Conservation (phyloP, 495 filamentous ascomycete genomes). For the Hypoxylon fuscum region DNA sequence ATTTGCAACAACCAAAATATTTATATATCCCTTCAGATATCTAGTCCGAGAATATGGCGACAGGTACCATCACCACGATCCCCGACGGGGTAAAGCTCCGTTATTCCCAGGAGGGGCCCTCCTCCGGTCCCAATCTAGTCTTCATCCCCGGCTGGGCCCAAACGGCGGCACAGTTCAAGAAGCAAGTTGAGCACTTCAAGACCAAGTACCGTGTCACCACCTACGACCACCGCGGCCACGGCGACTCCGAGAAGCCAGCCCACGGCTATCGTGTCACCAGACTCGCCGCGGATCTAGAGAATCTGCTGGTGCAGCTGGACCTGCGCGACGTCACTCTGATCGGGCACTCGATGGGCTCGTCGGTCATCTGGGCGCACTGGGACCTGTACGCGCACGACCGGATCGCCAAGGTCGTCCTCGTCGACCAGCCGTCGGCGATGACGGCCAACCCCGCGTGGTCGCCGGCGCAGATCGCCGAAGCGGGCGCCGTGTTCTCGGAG, state of each 20-base stretch:
- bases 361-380: conserved; percentile 35
- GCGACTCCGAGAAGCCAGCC: conserved; percentile 36
- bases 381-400: conserved; percentile 29
- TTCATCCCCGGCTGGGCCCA: conserved; percentile 38
- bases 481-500: conserved; percentile 7
- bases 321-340: conserved; percentile 19
- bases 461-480: conserved; percentile 9
- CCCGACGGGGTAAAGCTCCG: conserved; percentile 32
- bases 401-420: conserved; percentile 27
- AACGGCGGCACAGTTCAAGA: conserved; percentile 31
- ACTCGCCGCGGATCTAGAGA: conserved; percentile 29
- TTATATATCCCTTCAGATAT: background rate
- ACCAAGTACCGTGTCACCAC: conserved; percentile 28
- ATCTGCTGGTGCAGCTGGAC: conserved; percentile 25
- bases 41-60: conserved; percentile 14
- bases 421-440: conserved; percentile 28
- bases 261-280: conserved; percentile 34
- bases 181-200: conserved; percentile 33
- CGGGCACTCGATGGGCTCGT: conserved; percentile 34
- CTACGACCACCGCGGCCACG: conserved; percentile 40
- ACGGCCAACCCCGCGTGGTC: conserved; percentile 28
- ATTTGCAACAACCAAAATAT: too few relatives aligned
- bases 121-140: conserved; percentile 25
- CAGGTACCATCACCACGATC: conserved; percentile 17
- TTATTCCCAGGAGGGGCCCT: conserved; percentile 26